Conservation (phyloP, 306 rosid species). For the Canavalia ensiformis region DNA sequence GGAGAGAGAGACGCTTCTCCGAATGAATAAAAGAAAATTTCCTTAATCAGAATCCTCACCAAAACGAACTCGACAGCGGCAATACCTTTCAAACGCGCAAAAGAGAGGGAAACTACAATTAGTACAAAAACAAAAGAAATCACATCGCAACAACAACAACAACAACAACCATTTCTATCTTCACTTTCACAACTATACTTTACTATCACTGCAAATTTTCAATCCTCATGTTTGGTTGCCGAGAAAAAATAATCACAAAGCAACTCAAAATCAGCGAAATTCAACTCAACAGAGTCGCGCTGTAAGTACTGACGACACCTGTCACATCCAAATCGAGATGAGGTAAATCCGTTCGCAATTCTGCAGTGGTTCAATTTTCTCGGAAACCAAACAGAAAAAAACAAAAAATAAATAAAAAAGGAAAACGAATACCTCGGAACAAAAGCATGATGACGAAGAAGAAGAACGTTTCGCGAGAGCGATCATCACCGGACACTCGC, state of each 20-base stretch:
- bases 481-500: constrained; percentile 48
- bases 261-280: constrained; percentile 46
- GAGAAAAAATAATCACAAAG: constrained; percentile 51
- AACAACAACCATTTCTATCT: constrained; percentile 46
- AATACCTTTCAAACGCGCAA: constrained; percentile 72
- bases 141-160: constrained; percentile 19
- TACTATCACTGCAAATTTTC: constrained; percentile 42
- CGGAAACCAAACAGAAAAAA: constrained; percentile 68
- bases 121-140: constrained; percentile 45
- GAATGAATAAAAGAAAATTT: constrained; percentile 74
- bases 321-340: constrained; percentile 46
- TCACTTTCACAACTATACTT: constrained; percentile 51
- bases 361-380: constrained; percentile 44
- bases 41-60: constrained; percentile 95
- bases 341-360: constrained; percentile 31
- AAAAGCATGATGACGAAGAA: constrained; percentile 53
- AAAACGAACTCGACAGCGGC: constrained; percentile 80
- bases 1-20: constrained; percentile 56
- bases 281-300: constrained; percentile 42
- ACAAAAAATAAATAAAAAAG: background rate
- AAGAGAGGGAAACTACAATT: constrained; percentile 61
- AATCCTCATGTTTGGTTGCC: constrained; percentile 66
- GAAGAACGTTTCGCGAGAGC: constrained; percentile 38
- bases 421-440: constrained; percentile 57
- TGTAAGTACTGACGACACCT: constrained; percentile 38